Evolutionary conservation across 2,329 filamentous ascomycete species (phyloP).

Genomic region (Calonectria leucothoes): DNA sequence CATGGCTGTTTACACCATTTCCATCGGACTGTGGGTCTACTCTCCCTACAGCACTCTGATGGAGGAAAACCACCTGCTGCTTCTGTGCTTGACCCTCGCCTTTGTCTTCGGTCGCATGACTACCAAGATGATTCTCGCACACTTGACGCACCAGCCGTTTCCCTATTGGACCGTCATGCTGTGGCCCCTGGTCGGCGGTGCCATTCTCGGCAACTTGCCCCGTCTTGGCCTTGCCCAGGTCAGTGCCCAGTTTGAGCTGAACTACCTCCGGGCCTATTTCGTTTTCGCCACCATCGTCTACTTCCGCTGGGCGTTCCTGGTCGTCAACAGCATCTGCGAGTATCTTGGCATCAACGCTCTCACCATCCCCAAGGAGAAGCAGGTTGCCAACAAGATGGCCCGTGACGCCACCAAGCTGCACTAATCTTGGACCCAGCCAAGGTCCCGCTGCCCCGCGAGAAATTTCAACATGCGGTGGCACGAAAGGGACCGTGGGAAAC

Average conservation of each 20-base stretch:
- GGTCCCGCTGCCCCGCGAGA: not conserved
- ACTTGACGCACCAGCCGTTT: constrained; percentile 92
- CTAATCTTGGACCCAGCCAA: constrained; percentile 24
- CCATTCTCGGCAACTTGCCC: constrained; percentile 85
- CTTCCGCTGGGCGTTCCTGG: constrained; percentile 90
- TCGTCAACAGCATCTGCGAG: constrained; percentile 90
- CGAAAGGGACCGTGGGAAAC: not conserved
- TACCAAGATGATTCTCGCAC: constrained; percentile 98
- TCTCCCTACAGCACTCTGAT: constrained; percentile 88
- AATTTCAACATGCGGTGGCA: not conserved
- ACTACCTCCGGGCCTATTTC: constrained; percentile 88
- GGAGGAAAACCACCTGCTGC: constrained; percentile 85
- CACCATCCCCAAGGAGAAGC: constrained; percentile 79
- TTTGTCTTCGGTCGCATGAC: constrained; percentile 98
- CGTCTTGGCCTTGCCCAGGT: constrained; percentile 77
- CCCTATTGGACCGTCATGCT: constrained; percentile 97
- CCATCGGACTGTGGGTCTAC: constrained; percentile 86
- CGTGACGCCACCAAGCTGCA: constrained; percentile 51
- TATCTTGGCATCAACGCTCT: constrained; percentile 95
- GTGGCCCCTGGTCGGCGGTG: constrained; percentile 86
- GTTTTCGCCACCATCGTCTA: constrained; percentile 87
- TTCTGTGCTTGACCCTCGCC: constrained; percentile 94
- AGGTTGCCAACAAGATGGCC: constrained; percentile 64
- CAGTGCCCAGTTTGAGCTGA: constrained; percentile 74
- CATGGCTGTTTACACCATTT: constrained; percentile 82